Base-by-base conservation (phyloP, 2,329 filamentous ascomycete species). In the Microdochium trichocladiopsis region DNA sequence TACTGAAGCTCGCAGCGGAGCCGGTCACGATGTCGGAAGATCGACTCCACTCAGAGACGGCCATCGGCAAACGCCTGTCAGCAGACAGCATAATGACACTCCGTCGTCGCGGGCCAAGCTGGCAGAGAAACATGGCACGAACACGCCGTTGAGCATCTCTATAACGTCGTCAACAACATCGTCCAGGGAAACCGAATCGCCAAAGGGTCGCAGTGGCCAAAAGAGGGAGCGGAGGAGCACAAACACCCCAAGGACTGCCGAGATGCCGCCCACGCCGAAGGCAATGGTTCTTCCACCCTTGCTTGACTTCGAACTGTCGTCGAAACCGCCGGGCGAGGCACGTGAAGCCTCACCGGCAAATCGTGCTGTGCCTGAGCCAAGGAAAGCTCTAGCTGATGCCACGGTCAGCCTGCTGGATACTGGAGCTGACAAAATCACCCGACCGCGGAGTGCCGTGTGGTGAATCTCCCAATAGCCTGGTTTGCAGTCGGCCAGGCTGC, bases 251-350 rank as follows among this genome's bases (percentile, higher is more conserved):
- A 3, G 41, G 21, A 22, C 41, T 18, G 41, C n/a, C 10, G 41
- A 45, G 11, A 45, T 57, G 12, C 56, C 55, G 23, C 55, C 50
- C 2, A 61, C 59, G 3, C 59, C 59, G 2, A 60, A 61, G 50
- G 57, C 59, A 3, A 61, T 61, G 59, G 49, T 60, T 25, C 56
- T 61, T 10, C 51, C 52, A 11, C 56, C 52, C 2, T 50, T 55
- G 14, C 51, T 51, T 47, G 52, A 55, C n/a, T 23, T 22, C 21
- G 41, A 21, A 5, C 5, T 22, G 9, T 45, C 16, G 16, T 16
- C 21, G 41, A 45, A 41, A 16, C 11, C 16, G 41, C 41, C 16
- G 5, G 12, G 41, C 41, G 11, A 37, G 6, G 11, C 10, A 5
- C 6, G 16, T 18, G 18, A 45, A 22, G n/a, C 6, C 21, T 21